Evolutionary conservation across 129 eudicot genomes (phyloP).

Genomic region (Pittosporum tobira): DNA sequence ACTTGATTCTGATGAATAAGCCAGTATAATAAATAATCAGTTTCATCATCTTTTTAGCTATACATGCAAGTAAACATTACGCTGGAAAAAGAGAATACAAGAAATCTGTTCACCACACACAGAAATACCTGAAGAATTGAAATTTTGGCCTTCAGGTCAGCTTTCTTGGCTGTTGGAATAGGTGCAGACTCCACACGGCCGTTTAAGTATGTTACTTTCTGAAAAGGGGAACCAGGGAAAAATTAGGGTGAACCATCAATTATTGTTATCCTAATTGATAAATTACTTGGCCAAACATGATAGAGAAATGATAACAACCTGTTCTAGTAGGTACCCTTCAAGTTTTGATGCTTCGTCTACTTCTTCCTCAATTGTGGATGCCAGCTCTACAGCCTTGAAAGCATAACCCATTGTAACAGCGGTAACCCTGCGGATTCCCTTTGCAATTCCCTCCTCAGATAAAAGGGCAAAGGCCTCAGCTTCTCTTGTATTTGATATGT

Average conservation of each 20-base stretch:
- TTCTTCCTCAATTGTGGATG: constrained; percentile 63
- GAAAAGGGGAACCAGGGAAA: neutral
- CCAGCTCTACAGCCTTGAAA: constrained; percentile 56
- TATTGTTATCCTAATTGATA: neutral
- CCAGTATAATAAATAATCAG: neutral
- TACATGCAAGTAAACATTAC: neutral
- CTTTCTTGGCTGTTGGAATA: constrained; percentile 75
- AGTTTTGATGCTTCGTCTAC: constrained; percentile 57
- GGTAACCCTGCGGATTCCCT: constrained; percentile 92
- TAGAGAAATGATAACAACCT: constrained; percentile 34
- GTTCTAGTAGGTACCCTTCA: constrained; percentile 70
- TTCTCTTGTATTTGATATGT: constrained; percentile 81
- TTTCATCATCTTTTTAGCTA: neutral
- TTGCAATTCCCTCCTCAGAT: constrained; percentile 96
- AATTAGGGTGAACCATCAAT: neutral
- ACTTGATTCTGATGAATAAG: constrained; percentile 51
- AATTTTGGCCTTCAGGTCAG: constrained; percentile 63
- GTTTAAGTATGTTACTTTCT: constrained; percentile 49
- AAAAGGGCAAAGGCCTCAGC: constrained; percentile 85
- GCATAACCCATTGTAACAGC: constrained; percentile 82
- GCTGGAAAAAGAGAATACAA: neutral
- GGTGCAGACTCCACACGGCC: constrained; percentile 74
- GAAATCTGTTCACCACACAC: neutral
- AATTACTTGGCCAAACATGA: too few species aligned
- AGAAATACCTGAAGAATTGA: constrained; percentile 55